Base-by-base conservation (phyloP, 2,329 filamentous ascomycete genomes). In the Hymenoscyphus salicellus region DNA sequence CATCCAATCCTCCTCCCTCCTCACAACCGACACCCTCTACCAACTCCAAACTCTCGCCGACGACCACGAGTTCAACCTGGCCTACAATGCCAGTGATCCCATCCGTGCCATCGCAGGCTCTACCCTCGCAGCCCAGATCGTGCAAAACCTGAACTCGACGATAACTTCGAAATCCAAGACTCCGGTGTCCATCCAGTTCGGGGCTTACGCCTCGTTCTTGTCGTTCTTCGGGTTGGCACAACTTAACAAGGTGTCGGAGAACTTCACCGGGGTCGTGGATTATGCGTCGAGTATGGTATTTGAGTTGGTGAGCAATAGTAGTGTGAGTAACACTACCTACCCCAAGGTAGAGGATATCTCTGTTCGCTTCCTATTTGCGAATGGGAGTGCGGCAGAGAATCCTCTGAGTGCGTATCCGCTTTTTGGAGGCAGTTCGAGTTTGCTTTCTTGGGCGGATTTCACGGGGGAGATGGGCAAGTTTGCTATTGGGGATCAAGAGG, bases 231-330 rank as follows among this genome's bases (percentile, higher is more conserved):
- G 85, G 7, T 80, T 87, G 20, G 78, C 84, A 5, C 75, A 81
- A 66, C 80, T 88, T 63, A 78, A 79, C 5, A 73, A 77, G 14
- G 82, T 79, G 1, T 84, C 82, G 65, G 70, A 78, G 0, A 79
- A 90, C 75, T 96, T 97, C 80, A 87, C 80, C 65, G 90, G 90
- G 62, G 80, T 97, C 14, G 87, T 89, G n/a, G 89, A 93, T 78
- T 97, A 97, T 73, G 92, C 92, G 5, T 89, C 88, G 2, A 87
- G 87, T 68, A 92, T 96, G 85, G 82, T 82, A 5, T 93, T 96
- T 75, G 93, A 97, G 80, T 79, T 89, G 26, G 80, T 87, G 62
- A 85, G 85, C 62, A 81, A 81, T 69, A 77, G 83, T 83, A 78
- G 79, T 3, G 81, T 78, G 14, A 70, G 73, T 5, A 66, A 64